A percentile compares a stretch with the other conserved stretches of the same genome.
These are phyloP conservation scores for Leccinum glutinopallens DNA, from an alignment of 1,284 basidiomycete genomes.

Conservation along the genomic window DNA sequence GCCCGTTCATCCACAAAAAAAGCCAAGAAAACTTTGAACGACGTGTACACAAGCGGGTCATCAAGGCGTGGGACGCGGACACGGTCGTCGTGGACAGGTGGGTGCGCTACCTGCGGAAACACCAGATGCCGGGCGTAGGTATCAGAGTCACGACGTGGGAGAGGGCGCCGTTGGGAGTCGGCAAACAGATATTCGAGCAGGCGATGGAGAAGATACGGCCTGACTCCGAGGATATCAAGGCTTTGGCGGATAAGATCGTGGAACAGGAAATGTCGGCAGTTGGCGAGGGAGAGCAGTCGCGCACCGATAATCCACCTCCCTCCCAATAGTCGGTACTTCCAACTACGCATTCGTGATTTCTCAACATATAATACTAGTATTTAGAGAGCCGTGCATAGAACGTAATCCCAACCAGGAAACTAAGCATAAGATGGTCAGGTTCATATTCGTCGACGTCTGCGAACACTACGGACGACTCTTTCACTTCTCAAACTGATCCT, in stretches of 20 bases:
- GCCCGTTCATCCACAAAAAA: conserved; percentile 89
- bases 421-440: background rate
- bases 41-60: conserved; percentile 77
- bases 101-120: conserved; percentile 78
- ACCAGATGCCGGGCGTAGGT: conserved; percentile 86
- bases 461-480: background rate
- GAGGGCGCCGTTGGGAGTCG: conserved; percentile 67
- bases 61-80: conserved; percentile 93
- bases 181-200: conserved; percentile 46
- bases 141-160: conserved; percentile 84
- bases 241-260: conserved; percentile 37
- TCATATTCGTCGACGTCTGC: background rate
- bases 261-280: conserved; percentile 28
- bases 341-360: background rate
- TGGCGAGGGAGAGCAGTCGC: conserved; percentile 5
- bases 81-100: conserved; percentile 79
- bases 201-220: conserved; percentile 37
- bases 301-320: background rate
- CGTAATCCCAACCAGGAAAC: background rate
- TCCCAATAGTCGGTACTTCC: background rate
- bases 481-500: conserved; percentile 37
- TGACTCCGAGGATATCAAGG: conserved; percentile 40
- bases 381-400: background rate
- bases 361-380: background rate
- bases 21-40: conserved; percentile 95